Evolutionary conservation across 768 basidiomycete species (phyloP).

Genomic region (Suillus ampliporus): DNA sequence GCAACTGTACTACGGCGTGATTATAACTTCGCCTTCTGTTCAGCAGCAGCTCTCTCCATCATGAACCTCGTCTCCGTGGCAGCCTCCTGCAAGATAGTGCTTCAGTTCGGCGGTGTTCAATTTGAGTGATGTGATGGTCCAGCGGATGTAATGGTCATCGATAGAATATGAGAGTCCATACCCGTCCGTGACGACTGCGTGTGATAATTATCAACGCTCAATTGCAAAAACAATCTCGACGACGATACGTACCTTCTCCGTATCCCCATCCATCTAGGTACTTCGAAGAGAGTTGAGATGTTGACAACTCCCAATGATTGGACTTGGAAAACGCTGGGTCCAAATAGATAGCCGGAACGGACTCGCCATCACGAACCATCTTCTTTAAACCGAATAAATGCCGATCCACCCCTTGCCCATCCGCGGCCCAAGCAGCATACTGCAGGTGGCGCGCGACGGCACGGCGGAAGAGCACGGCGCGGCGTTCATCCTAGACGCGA

Average conservation of each 20-base stretch:
- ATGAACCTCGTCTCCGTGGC: conserved; percentile 78
- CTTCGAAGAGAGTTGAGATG: conserved; percentile 81
- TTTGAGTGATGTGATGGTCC: conserved; percentile 86
- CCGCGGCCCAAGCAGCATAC: conserved; percentile 90
- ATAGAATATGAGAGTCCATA: conserved; percentile 93
- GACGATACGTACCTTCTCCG: conserved; percentile 73
- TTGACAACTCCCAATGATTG: conserved; percentile 92
- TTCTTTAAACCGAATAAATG: conserved; percentile 95
- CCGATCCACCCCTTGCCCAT: conserved; percentile 93
- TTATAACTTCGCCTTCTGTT: conserved; percentile 43
- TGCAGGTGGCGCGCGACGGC: conserved; percentile 85
- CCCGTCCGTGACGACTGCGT: conserved; percentile 85
- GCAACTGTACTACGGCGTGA: not conserved
- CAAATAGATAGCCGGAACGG: conserved; percentile 72
- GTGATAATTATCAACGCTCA: not conserved
- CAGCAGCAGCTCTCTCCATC: conserved; percentile 69
- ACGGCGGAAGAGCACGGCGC: conserved; percentile 70
- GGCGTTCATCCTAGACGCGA: conserved; percentile 51
- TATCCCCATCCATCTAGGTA: conserved; percentile 97
- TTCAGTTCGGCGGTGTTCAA: conserved; percentile 55
- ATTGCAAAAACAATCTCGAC: not conserved
- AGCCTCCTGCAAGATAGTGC: conserved; percentile 79
- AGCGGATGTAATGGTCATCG: conserved; percentile 81
- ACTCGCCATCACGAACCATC: conserved; percentile 74
- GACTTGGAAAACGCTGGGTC: conserved; percentile 74